These are phyloP conservation scores for Neofusicoccum parvum DNA, from an alignment of 2,329 filamentous ascomycete genomes.

Conservation along the genomic window DNA sequence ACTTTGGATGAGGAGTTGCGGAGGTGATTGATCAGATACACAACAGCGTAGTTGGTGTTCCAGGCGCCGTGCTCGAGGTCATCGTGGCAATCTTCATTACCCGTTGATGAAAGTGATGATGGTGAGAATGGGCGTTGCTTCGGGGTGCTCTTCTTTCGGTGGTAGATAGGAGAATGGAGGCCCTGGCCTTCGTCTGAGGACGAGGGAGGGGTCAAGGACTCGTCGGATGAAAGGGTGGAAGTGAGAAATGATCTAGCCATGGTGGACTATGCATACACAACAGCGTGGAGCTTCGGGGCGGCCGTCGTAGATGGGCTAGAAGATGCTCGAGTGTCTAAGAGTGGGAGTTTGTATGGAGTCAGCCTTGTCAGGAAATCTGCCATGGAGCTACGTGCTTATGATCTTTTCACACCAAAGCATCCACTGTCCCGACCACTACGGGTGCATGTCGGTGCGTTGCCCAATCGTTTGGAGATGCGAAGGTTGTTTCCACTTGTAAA, in stretches of 20 bases:
- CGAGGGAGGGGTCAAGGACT: background rate
- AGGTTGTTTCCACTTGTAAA: slow-evolving; percentile 18
- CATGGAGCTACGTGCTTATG: too few relatives aligned
- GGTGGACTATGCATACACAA: background rate
- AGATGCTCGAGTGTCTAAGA: too few relatives aligned
- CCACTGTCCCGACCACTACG: too few relatives aligned
- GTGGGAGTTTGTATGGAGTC: too few relatives aligned
- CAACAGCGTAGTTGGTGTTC: slow-evolving; percentile 46
- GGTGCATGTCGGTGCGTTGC: background rate
- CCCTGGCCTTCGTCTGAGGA: background rate
- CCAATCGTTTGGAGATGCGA: slow-evolving; percentile 20
- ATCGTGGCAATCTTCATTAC: too few relatives aligned
- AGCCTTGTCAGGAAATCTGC: too few relatives aligned
- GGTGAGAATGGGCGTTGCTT: background rate
- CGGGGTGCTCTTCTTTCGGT: background rate
- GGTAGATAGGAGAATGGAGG: background rate
- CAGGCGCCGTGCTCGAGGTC: slow-evolving; percentile 33
- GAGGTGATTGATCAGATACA: slow-evolving; percentile 40
- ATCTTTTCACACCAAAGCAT: too few relatives aligned
- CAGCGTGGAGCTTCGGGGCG: too few relatives aligned
- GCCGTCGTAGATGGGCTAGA: too few relatives aligned
- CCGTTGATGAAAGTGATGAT: too few relatives aligned
- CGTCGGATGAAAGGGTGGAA: background rate
- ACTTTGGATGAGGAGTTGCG: slow-evolving; percentile 23
- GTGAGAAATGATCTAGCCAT: background rate